Evolutionary conservation across 495 filamentous ascomycete species (phyloP).

Genomic region (Aspergillus ellipticus): DNA sequence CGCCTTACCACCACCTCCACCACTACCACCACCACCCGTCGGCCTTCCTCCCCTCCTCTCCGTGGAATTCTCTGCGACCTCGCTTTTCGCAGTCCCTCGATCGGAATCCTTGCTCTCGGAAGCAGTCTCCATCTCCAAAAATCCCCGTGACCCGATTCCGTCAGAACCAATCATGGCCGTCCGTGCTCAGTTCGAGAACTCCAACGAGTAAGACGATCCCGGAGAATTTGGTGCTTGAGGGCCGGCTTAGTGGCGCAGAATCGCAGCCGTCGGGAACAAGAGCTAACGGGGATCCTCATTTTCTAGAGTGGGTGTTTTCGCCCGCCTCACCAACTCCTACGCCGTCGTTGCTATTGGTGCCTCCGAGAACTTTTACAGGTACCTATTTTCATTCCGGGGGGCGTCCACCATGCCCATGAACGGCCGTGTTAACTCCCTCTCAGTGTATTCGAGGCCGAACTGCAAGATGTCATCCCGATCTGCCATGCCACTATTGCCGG

Average conservation of each 20-base stretch:
- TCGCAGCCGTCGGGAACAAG: not conserved
- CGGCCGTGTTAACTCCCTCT: slow-evolving; percentile 4
- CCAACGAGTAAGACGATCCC: slow-evolving; percentile 74
- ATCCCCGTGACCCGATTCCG: not conserved
- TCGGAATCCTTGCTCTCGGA: not conserved
- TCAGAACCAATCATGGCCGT: slow-evolving; percentile 59
- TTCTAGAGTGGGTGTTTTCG: slow-evolving; percentile 87
- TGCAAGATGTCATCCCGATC: slow-evolving; percentile 96
- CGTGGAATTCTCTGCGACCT: not conserved
- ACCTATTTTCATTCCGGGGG: slow-evolving; percentile 6
- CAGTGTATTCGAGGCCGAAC: slow-evolving; percentile 89
- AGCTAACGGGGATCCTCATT: not conserved
- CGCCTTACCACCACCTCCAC: slow-evolving; percentile 9
- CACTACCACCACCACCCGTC: not conserved
- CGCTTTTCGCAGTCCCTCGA: not conserved
- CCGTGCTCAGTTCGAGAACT: slow-evolving; percentile 93
- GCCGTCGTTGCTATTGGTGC: slow-evolving; percentile 88
- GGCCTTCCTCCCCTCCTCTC: not conserved
- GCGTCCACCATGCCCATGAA: not conserved
- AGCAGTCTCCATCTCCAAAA: not conserved
- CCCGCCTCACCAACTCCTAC: slow-evolving; percentile 94
- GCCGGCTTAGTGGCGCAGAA: not conserved
- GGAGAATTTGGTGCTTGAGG: not conserved
- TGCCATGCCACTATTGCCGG: slow-evolving; percentile 97
- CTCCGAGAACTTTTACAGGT: slow-evolving; percentile 97